Evolutionary conservation across 1,284 basidiomycete species (phyloP), one percentile per base, ranked within the genome.

Genomic region (Termitomyces sp.): DNA sequence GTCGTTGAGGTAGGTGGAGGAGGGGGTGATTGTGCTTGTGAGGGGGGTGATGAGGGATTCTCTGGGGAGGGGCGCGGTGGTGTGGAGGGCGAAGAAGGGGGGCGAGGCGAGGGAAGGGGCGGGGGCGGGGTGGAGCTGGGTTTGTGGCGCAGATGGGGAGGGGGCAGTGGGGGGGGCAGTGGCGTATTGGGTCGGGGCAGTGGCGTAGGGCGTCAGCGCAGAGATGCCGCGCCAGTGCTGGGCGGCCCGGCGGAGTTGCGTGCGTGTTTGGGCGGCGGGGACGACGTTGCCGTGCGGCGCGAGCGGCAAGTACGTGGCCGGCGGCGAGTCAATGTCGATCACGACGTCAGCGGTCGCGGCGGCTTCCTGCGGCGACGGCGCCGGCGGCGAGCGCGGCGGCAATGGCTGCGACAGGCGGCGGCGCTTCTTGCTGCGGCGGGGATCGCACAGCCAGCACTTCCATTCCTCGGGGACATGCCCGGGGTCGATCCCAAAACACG

Each of bases 401-500:
- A 64, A 44, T 43, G 59, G 53, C 53, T 62, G 61, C 52, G 65
- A 31, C 30, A 51, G 5, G 2, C 43, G 30, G 10, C 52, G 45
- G 19, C 52, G 36, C 33, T 47, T 53, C 31, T 81, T 73, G 39
- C 15, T 2, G 2, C 24, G 24, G 3, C n/a, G 42, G 0, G 82
- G 82, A 34, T 73, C 65, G 61, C 86, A 88, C 0, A 71, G 67
- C 81, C 82, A 86, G 62, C 87, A 89, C 33, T 67, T 69, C 79
- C 84, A 90, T 50, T 81, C 75, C 46, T 95, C 90, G 1, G 93
- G 92, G 0, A 93, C 86, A 33, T 79, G 76, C 33, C 79, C 81
- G 47, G 82, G 74, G 19, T 75, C 71, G 64, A 93, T 88, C 33
- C 81, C 83, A 64, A 95, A 92, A 70, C 94, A 97, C 5, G 87